A percentile compares a stretch with the other conserved stretches of the same genome.
Conservation (phyloP, 2,329 filamentous ascomycete genomes). For the Myriosclerotinia duriaeana region DNA sequence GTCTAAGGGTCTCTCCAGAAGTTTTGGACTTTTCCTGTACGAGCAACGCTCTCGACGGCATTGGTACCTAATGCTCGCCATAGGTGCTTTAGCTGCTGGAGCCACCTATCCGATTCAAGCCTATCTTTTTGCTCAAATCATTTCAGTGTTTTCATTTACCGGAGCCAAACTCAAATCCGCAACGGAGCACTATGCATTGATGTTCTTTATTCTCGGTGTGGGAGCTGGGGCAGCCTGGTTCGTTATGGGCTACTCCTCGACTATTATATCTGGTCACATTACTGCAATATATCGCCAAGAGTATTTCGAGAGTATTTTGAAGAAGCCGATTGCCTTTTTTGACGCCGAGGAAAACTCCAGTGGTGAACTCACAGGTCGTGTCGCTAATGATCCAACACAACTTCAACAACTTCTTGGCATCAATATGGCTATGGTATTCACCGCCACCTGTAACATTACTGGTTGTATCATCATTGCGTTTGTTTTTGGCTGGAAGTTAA, state of each 20-base stretch:
- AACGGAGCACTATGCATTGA: slow-evolving; percentile 50
- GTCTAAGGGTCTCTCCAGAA: slow-evolving; percentile 45
- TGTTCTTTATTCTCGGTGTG: slow-evolving; percentile 50
- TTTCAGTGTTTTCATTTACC: slow-evolving; percentile 36
- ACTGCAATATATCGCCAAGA: slow-evolving; percentile 44
- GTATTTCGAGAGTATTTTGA: slow-evolving; percentile 48
- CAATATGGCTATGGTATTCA: slow-evolving; percentile 55
- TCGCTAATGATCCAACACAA: slow-evolving; percentile 51
- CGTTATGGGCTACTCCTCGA: slow-evolving; percentile 43
- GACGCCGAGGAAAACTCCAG: slow-evolving; percentile 49
- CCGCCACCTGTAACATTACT: slow-evolving; percentile 63
- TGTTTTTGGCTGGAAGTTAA: slow-evolving; percentile 74
- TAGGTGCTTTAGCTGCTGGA: slow-evolving; percentile 43
- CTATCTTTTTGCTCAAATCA: slow-evolving; percentile 40
- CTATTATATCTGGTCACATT: slow-evolving; percentile 39
- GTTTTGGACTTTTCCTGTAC: slow-evolving; percentile 56
- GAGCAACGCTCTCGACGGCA: slow-evolving; percentile 56
- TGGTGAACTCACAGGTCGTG: slow-evolving; percentile 48
- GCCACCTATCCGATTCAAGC: slow-evolving; percentile 43
- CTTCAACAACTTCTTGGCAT: slow-evolving; percentile 51
- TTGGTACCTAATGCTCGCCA: slow-evolving; percentile 51
- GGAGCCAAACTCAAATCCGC: slow-evolving; percentile 30
- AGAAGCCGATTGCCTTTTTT: slow-evolving; percentile 46
- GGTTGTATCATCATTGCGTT: slow-evolving; percentile 68
- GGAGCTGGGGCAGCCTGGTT: slow-evolving; percentile 43